A percentile compares a stretch with the other conserved stretches of the same genome.
phyloP scores from a whole-genome alignment of 176 grass and related monocot genomes.

The Triticum aestivum region DNA sequence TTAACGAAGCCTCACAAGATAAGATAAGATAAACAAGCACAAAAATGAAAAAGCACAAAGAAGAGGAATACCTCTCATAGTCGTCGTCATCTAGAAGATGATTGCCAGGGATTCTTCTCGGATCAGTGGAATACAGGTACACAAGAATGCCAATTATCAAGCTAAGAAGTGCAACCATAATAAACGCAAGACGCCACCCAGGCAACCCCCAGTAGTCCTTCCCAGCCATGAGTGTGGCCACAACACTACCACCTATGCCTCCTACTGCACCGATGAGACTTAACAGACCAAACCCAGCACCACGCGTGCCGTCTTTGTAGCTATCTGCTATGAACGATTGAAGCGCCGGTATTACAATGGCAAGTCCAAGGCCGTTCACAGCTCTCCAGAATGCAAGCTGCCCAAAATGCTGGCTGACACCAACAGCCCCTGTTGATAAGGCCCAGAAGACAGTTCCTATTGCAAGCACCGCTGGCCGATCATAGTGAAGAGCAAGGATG shows the following conservation, averaged over 20 bases:
- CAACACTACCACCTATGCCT: constrained; percentile 79
- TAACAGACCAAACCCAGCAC: constrained; percentile 83
- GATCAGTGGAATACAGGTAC: constrained; percentile 79
- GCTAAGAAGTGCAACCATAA: constrained; percentile 71
- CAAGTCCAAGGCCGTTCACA: constrained; percentile 85
- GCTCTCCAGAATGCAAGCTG: constrained; percentile 90
- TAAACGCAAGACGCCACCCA: constrained; percentile 91
- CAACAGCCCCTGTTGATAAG: constrained; percentile 78
- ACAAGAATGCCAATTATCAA: constrained; percentile 82
- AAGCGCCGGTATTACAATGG: constrained; percentile 90
- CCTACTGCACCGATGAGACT: constrained; percentile 77
- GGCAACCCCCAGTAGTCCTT: constrained; percentile 68
- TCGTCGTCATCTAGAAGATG: constrained; percentile 48
- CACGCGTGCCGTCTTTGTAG: constrained; percentile 74
- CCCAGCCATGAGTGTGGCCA: constrained; percentile 89
- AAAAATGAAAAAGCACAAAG: neutral
- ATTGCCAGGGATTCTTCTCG: constrained; percentile 55
- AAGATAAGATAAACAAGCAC: neutral
- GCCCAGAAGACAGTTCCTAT: constrained; percentile 85
- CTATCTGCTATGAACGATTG: constrained; percentile 97
- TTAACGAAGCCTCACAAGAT: neutral
- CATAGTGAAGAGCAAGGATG: constrained; percentile 76
- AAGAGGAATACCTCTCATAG: constrained; percentile 58
- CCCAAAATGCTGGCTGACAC: constrained; percentile 65
- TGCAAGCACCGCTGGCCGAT: constrained; percentile 74